Percentiles rank a stretch among this genome's conserved stretches.
Conservation (phyloP, 345 rosid genomes). For the Jatropha curcas region DNA sequence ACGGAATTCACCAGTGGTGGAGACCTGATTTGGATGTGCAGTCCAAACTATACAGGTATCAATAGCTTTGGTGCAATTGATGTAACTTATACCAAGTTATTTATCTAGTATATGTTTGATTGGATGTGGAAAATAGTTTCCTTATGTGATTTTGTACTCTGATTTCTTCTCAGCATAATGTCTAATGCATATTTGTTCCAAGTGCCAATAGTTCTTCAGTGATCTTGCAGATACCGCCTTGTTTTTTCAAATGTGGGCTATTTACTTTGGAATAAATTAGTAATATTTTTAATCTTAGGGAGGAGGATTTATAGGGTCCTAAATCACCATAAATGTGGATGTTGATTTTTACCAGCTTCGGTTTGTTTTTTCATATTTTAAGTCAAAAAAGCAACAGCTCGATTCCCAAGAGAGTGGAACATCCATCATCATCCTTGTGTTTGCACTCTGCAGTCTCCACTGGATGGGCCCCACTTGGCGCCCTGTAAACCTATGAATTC, state of each 20-base stretch:
- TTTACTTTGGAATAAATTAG: too few relatives aligned
- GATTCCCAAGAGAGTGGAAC: slow-evolving; percentile 21
- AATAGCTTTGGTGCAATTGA: slow-evolving; percentile 24
- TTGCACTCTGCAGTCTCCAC: background rate
- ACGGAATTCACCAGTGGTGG: slow-evolving; percentile 98
- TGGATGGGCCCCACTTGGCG: background rate
- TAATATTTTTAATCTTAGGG: too few relatives aligned
- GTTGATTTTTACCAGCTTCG: background rate
- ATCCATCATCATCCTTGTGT: background rate
- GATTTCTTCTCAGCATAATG: background rate
- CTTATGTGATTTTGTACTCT: too few relatives aligned
- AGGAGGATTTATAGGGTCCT: too few relatives aligned
- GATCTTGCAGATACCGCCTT: too few relatives aligned
- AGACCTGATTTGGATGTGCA: slow-evolving; percentile 51
- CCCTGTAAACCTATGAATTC: background rate
- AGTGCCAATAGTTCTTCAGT: too few relatives aligned
- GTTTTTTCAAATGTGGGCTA: too few relatives aligned
- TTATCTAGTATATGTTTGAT: background rate
- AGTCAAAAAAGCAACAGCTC: background rate
- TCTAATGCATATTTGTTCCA: too few relatives aligned
- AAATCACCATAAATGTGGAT: too few relatives aligned
- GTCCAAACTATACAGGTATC: slow-evolving; percentile 53
- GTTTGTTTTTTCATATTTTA: background rate
- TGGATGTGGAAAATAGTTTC: background rate
- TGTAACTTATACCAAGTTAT: background rate